phyloP scores from a whole-genome alignment of 495 filamentous ascomycete species.

The Neurospora pannonica region DNA sequence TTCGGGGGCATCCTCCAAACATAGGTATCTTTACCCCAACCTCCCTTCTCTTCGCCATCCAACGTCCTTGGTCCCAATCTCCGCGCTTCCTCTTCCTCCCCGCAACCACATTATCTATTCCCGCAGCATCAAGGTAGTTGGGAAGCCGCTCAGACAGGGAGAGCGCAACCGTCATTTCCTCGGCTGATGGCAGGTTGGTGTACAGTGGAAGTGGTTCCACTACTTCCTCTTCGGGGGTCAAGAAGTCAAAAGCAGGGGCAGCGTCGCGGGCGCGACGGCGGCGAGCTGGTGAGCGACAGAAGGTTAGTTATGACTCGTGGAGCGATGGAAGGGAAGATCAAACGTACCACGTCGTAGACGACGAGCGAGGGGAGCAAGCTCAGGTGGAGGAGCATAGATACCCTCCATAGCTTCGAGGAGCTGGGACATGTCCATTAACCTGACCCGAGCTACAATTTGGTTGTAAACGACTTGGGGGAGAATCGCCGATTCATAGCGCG shows the following conservation, averaged over 20 bases:
- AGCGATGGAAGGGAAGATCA: no score
- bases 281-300: no score
- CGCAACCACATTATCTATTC: background rate
- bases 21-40: background rate
- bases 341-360: no score
- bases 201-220: background rate
- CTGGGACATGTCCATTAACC: no score
- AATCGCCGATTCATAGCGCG: rapidly evolving
- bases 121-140: background rate
- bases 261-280: no score
- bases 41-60: background rate
- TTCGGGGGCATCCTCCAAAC: background rate
- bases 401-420: no score
- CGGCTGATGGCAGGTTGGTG: background rate
- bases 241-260: no score
- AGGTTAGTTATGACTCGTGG: no score
- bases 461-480: background rate
- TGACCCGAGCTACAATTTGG: background rate
- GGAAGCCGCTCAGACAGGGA: background rate
- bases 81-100: background rate
- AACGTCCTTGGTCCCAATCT: background rate
- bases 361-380: no score
- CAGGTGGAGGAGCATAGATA: no score
- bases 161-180: background rate
- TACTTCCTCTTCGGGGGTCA: background rate